Evolutionary conservation across 2,329 filamentous ascomycete species (phyloP).

Genomic region (Graphiopsis chlorocephala): DNA sequence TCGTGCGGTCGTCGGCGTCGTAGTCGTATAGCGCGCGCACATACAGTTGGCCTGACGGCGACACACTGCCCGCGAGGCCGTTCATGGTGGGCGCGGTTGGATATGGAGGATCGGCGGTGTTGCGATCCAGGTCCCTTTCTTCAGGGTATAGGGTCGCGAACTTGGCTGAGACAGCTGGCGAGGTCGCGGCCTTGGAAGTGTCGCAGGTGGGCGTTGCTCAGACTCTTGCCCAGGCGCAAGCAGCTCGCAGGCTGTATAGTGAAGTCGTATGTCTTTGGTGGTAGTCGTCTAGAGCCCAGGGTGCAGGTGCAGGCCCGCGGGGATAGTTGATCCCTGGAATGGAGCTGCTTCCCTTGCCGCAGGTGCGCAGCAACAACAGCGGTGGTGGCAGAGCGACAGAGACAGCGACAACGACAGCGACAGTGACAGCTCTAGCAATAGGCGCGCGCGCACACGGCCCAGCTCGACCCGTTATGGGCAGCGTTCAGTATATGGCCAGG

Average conservation of each 20-base stretch:
- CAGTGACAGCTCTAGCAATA: neutral
- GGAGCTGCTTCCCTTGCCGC: conserved; percentile 7
- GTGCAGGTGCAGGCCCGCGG: conserved; percentile 1
- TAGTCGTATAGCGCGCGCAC: conserved; percentile 97
- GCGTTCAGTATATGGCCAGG: conserved; percentile 9
- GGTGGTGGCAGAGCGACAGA: neutral
- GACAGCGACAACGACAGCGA: neutral
- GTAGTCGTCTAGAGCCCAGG: conserved; percentile 1
- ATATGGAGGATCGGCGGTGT: conserved; percentile 3
- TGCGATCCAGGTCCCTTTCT: conserved; percentile 11
- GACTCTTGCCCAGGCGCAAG: neutral
- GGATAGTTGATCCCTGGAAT: conserved; percentile 12
- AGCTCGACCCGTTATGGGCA: conserved; percentile 15
- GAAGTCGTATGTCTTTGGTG: neutral
- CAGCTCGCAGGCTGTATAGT: conserved; percentile 5
- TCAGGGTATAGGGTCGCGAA: conserved; percentile 11
- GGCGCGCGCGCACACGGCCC: conserved; percentile 5
- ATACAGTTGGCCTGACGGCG: conserved; percentile 65
- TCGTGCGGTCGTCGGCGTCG: conserved; percentile 94
- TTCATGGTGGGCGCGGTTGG: conserved; percentile 42
- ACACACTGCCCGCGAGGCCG: conserved; percentile 48
- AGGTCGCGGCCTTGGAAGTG: neutral
- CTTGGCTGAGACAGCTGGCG: conserved; percentile 16
- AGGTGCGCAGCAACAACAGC: conserved; percentile 7
- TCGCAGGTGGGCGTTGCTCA: neutral